Base-by-base conservation (phyloP, 805 yeast genomes). In the Pichia pseudocactophila region DNA sequence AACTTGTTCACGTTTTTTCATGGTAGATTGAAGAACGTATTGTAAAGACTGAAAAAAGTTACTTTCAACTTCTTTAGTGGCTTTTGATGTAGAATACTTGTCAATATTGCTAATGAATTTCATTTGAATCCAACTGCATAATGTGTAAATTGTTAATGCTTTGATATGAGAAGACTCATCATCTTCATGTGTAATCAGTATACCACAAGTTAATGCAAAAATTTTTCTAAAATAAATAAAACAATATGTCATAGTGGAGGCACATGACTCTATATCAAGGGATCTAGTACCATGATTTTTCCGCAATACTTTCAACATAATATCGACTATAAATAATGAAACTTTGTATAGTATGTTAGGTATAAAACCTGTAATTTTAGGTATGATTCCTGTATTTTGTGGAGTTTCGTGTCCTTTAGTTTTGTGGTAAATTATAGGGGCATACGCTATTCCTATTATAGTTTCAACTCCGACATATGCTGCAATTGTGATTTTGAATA, bases 401-500 rank as follows among this genome's bases (percentile, higher is more conserved):
- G 11, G n/a, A 5, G 25, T 20, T 25, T 17, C 4, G 25, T 16
- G 2, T 20, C 36, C 28, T 2, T 47, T n/a, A 8, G 56, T 46
- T 25, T 52, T 56, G 36, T 54, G 47, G 26, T 51, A 51, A 6
- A 59, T 50, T 9, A 57, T 45, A 2, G 54, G 33, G 2, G 59
- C 52, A 37, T 56, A 60, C 7, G 49, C 16, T 2, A 45, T 18
- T 7, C 50, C 35, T 7, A 51, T 37, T 8, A 56, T 46, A 3
- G 44, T 36, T 17, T 50, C 52, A 15, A 57, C 34, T 2, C 62
- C 66, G 7, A 48, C 42, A 41, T 57, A 57, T 13, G 53, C 34
- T 2, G 64, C 65, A 32, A 61, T 18, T 11, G 57, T 46, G 7
- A 61, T 56, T 44, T 56, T 59, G 22, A 51, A 47, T 7, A 61